Evolutionary conservation across 768 basidiomycete genomes (phyloP).

Genomic region (Inosperma sp.): DNA sequence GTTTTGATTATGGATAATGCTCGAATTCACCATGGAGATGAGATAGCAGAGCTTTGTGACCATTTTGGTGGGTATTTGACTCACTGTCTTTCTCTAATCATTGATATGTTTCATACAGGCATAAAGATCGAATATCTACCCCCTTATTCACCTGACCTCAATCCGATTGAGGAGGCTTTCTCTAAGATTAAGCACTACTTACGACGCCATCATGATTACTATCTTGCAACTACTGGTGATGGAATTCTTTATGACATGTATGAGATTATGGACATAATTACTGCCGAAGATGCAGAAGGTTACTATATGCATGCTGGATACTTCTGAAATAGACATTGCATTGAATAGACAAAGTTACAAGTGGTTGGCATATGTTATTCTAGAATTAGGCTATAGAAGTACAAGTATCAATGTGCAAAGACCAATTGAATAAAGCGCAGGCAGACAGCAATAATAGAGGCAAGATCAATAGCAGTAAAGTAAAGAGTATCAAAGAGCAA

Average conservation of each 20-base stretch:
- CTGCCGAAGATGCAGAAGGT: conserved; percentile 23
- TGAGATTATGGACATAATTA: conserved; percentile 23
- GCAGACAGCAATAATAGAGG: not conserved
- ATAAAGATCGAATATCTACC: conserved; percentile 24
- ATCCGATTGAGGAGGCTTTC: conserved; percentile 31
- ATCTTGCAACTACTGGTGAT: not conserved
- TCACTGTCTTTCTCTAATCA: too few relatives aligned
- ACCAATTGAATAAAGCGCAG: not conserved
- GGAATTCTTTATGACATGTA: conserved; percentile 24
- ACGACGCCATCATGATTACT: conserved; percentile 11
- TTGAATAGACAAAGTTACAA: not conserved
- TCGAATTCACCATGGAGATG: conserved; percentile 25
- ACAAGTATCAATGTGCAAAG: not conserved
- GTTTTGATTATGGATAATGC: conserved; percentile 32
- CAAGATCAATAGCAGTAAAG: not conserved
- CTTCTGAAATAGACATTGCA: conserved; percentile 9
- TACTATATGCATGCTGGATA: conserved; percentile 32
- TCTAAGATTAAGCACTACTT: conserved; percentile 20
- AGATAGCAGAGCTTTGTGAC: conserved; percentile 23
- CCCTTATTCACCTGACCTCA: conserved; percentile 31
- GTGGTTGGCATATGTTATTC: too few relatives aligned
- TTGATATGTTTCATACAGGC: conserved; percentile 4
- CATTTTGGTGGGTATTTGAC: not conserved
- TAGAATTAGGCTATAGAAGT: too few relatives aligned
- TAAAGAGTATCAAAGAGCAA: not conserved